Conservation (phyloP, 1,284 basidiomycete genomes). For the Leccinum ambiguum region DNA sequence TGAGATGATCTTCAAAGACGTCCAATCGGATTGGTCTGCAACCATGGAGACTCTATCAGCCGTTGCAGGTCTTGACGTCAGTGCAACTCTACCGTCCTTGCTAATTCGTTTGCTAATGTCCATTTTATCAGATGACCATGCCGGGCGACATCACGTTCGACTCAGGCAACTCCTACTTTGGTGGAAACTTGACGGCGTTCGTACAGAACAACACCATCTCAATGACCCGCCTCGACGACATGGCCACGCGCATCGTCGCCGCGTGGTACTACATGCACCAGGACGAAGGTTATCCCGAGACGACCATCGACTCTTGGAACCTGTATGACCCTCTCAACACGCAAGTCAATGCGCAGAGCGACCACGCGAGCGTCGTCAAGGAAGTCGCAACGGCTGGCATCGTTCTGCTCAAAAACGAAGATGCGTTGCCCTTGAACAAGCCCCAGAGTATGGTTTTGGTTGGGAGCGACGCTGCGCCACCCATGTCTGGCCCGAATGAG, state of each 20-base stretch:
- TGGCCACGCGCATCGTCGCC: slow-evolving; percentile 66
- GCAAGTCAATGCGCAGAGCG: slow-evolving; percentile 61
- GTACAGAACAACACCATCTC: slow-evolving; percentile 36
- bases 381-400: slow-evolving; percentile 70
- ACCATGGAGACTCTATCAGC: slow-evolving; percentile 36
- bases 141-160: slow-evolving; percentile 41
- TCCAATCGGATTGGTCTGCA: slow-evolving; percentile 45
- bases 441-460: slow-evolving; percentile 36
- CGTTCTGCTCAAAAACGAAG: slow-evolving; percentile 76
- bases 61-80: slow-evolving; percentile 48
- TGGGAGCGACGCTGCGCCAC: slow-evolving; percentile 58
- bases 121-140: slow-evolving; percentile 35
- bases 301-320: slow-evolving; percentile 54
- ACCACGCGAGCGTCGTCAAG: slow-evolving; percentile 55
- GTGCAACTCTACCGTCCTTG: slow-evolving; percentile 7
- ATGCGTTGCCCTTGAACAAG: slow-evolving; percentile 52
- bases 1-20: slow-evolving; percentile 16
- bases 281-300: slow-evolving; percentile 54
- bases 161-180: slow-evolving; percentile 20
- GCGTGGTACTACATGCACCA: slow-evolving; percentile 60
- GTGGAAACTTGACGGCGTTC: slow-evolving; percentile 41
- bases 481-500: slow-evolving; percentile 55
- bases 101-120: not conserved
- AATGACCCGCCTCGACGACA: slow-evolving; percentile 55
- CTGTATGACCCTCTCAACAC: slow-evolving; percentile 45